Evolutionary conservation across 1,284 basidiomycete species (phyloP).

Genomic region (Melampsora larici-populina): DNA sequence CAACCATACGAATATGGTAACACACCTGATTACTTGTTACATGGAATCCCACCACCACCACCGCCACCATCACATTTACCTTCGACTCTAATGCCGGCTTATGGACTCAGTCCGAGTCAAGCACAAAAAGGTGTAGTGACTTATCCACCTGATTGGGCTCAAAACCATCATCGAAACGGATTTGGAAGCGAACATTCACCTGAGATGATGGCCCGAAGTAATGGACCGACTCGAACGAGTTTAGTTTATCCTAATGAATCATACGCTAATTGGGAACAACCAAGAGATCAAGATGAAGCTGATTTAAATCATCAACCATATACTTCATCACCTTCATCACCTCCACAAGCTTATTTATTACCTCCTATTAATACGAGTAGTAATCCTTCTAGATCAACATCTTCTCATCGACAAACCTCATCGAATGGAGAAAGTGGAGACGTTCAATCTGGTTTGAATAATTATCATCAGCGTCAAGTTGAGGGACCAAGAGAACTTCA

Average conservation of each 20-base stretch:
- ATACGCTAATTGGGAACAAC: background rate
- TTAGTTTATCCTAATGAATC: background rate
- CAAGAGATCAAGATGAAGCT: background rate
- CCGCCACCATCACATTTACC: background rate
- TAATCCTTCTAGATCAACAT: no score
- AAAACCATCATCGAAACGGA: background rate
- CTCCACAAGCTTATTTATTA: no score
- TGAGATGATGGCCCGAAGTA: background rate
- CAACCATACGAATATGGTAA: background rate
- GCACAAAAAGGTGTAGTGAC: background rate
- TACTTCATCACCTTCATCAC: background rate
- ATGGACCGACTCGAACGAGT: background rate
- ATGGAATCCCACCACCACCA: background rate
- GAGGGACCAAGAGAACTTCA: background rate
- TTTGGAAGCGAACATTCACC: background rate
- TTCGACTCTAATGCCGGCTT: background rate
- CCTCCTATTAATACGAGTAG: no score
- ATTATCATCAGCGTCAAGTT: background rate
- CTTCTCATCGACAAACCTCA: no score
- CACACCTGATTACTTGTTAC: background rate
- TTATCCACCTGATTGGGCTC: conserved; percentile 1
- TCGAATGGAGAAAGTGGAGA: background rate
- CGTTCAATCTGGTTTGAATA: background rate
- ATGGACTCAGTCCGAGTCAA: background rate
- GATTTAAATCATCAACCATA: background rate